Evolutionary conservation across 2,329 filamentous ascomycete genomes (phyloP), one percentile per base, ranked within the genome.

Genomic region (Aspergillus jensenii): DNA sequence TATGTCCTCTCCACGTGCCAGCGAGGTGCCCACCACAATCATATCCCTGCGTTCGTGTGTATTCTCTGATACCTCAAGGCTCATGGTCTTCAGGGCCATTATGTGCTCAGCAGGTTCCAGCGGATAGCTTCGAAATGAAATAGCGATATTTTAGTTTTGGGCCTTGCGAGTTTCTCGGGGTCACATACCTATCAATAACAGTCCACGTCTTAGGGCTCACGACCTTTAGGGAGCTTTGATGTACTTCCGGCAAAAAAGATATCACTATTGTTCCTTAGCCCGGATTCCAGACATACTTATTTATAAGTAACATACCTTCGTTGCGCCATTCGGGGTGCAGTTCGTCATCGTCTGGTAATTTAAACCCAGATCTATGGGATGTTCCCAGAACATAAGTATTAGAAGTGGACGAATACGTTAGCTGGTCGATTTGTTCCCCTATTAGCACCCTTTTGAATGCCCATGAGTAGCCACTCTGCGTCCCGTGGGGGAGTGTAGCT

Each of bases 1-100:
- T 56, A 96, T 84, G 68, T 98, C 95, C 75, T 99, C 95, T 41
- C 95, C 95, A 59, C 89, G 89, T n/a, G 88, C 84, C 25, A 95
- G 84, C 1, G 91, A 89, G 0, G 93, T 96, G 14, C 93, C 95
- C 1, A 97, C 88, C 0, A 88, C 87, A 51, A 99, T 83, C 47
- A 98, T 82, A 68, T 90, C 88, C 67, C 87, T 89, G 15, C 91
- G 87, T 71, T 96, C 90, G 70, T 95, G 91, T 0, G 92, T 97
- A 35, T 88, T 87, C 75, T 99, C 95, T 0, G 93, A 97, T 7
- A 96, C 82, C 74, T 98, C 95, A 14, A 99, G 84, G 55, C 90
- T 89, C 40, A 98, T 82, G 4, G 89, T 88, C 72, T 93, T 88
- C 68, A 98, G 85, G 60, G 89, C 91, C 71, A 95, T 88, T 14